Evolutionary conservation across 148 eudicot species (phyloP).

Genomic region (Chenopodium formosanum): DNA sequence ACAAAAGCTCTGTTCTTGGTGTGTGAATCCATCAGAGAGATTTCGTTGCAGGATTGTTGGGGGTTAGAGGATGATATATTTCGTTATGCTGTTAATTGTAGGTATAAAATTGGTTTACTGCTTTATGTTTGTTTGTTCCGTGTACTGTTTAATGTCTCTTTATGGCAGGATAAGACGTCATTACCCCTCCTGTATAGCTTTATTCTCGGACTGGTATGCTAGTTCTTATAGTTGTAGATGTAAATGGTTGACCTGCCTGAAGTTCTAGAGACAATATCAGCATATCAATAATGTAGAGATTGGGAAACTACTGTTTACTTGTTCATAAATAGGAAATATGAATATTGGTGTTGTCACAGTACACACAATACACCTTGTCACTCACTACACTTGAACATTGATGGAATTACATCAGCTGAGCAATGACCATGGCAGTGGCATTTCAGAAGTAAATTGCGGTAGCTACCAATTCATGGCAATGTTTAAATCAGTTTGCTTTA

Average conservation of each 20-base stretch:
- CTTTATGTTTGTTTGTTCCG: not conserved
- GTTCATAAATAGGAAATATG: not conserved
- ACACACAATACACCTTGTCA: not conserved
- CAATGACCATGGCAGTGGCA: not conserved
- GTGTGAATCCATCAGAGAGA: slow-evolving; percentile 60
- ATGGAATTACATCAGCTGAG: not conserved
- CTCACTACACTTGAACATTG: too few relatives aligned
- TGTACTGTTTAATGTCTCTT: not conserved
- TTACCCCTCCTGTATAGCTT: not conserved
- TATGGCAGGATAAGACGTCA: not conserved
- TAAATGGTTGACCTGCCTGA: not conserved
- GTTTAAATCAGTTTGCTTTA: not conserved
- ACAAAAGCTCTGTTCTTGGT: slow-evolving; percentile 68
- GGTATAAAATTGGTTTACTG: slow-evolving; percentile 44
- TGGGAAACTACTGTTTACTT: not conserved
- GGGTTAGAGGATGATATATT: slow-evolving; percentile 74
- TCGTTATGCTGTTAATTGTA: slow-evolving; percentile 57
- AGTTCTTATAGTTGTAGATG: not conserved
- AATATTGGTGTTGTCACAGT: not conserved
- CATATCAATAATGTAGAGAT: not conserved
- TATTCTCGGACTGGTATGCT: not conserved
- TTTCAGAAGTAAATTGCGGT: not conserved
- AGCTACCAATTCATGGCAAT: not conserved
- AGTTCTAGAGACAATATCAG: not conserved
- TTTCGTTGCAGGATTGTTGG: slow-evolving; percentile 83